Evolutionary conservation across 257 asterid species (phyloP).

Genomic region (Thymus quinquecostatus): DNA sequence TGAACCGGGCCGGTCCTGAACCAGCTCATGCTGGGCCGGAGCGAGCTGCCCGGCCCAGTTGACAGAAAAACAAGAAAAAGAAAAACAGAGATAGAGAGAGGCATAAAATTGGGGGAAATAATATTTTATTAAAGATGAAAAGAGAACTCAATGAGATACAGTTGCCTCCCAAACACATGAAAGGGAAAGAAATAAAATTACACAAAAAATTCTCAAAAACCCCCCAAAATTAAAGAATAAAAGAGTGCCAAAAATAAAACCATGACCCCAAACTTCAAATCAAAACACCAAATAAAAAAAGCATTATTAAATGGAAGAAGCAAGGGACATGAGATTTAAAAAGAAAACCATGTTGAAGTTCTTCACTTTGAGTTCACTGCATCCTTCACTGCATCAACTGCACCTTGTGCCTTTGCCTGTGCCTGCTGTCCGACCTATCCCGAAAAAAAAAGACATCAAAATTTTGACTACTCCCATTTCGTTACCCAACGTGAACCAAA

Average conservation of each 20-base stretch:
- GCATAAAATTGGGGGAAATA: background rate
- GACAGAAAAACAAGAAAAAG: background rate
- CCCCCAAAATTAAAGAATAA: background rate
- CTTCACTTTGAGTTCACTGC: slow-evolving; percentile 52
- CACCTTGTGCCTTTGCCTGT: slow-evolving; percentile 53
- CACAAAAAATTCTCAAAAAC: background rate
- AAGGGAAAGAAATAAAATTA: background rate
- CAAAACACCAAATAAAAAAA: background rate
- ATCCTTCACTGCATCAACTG: slow-evolving; percentile 47
- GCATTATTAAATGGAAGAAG: background rate
- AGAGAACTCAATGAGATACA: background rate
- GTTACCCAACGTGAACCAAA: no score
- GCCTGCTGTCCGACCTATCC: slow-evolving; percentile 47
- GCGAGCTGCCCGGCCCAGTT: no score
- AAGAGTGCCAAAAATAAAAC: background rate
- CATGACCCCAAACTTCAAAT: background rate
- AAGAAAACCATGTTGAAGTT: background rate
- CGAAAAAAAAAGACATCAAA: no score
- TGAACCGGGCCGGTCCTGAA: no score
- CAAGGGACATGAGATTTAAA: background rate
- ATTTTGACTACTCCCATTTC: no score
- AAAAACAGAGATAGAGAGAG: background rate
- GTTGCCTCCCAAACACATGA: background rate
- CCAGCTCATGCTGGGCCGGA: no score
- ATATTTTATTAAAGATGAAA: slow-evolving; percentile 1